Evolutionary conservation across 2,329 filamentous ascomycete genomes (phyloP), one percentile per base, ranked within the genome.

Genomic region (Blumeriella jaapii): DNA sequence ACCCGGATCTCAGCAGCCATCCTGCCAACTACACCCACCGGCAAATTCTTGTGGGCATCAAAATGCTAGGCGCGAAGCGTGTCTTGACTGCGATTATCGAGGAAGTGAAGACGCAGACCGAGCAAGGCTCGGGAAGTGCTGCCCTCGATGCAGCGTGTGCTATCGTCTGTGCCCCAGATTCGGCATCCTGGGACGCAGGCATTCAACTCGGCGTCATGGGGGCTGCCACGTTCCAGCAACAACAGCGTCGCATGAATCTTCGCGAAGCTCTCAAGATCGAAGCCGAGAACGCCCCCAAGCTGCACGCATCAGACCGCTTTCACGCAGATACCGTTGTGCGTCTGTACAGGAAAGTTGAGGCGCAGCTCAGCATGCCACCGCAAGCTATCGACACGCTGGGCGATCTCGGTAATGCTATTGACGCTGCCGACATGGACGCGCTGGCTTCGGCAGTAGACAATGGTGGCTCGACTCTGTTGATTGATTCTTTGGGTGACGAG

Each of bases 21-120:
- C 71, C 72, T 1, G 66, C 80, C 0, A 66, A 69, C 8, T 89
- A 87, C 54, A 82, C 78, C 0, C 80, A 86, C 52, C 73, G 78
- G 4, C 77, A 82, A 44, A 61, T 85, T 2, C 66, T 82, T 6
- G 65, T 69, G 0, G 73, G 69, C 0, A 56, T 73, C 22, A 68
- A 70, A 36, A 61, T 82, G 19, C 59, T 81, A 1, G 80, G 80
- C 0, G 69, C 78, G 0, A 69, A 64, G 39, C 63, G 67, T 4
- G 59, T 83, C 0, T 57, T 89, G 1, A 56, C 65, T 2, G 59
- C 74, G 5, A 69, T 89, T 14, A 52, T 84, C 8, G 74, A 84
- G 6, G 81, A 86, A 46, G 58, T 84, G 5, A 73, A 71, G 46
- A 58, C 69, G 12, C 73, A 80, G 42, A 71, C 70, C 0, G 70